Evolutionary conservation across 1,284 basidiomycete species (phyloP).

Genomic region (Coriolopsis trogii): DNA sequence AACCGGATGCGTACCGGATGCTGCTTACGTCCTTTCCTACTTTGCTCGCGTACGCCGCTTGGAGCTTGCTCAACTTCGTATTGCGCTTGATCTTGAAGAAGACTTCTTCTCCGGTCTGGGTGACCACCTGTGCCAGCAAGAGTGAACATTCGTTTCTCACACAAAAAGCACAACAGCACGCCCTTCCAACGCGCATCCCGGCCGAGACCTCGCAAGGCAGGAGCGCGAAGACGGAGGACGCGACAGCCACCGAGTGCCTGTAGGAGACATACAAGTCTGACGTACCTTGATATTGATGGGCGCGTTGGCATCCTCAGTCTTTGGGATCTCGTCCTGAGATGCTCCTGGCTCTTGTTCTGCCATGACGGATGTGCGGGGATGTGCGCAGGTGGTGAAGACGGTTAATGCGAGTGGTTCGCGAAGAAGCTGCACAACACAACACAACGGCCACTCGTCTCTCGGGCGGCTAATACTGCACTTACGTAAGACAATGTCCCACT

Average conservation of each 20-base stretch:
- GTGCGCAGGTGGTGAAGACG: background rate
- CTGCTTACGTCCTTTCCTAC: constrained; percentile 88
- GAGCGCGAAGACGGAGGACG: background rate
- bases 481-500: too few species aligned
- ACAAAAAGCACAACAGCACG: background rate
- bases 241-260: background rate
- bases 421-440: constrained; percentile 4
- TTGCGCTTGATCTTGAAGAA: constrained; percentile 98
- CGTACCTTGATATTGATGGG: constrained; percentile 86
- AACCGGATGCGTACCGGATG: constrained; percentile 69
- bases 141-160: background rate
- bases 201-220: background rate
- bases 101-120: constrained; percentile 84
- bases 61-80: constrained; percentile 92
- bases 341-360: constrained; percentile 51
- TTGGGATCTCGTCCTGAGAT: constrained; percentile 54
- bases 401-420: constrained; percentile 16
- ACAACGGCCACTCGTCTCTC: background rate
- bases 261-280: constrained; percentile 8
- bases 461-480: constrained; percentile 3
- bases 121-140: constrained; percentile 61
- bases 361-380: constrained; percentile 44
- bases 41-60: constrained; percentile 91
- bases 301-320: constrained; percentile 61
- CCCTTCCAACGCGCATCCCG: background rate